Evolutionary conservation across 441 rosid genomes (phyloP), one percentile per base, ranked within the genome.

Genomic region (Mallotus repandus): DNA sequence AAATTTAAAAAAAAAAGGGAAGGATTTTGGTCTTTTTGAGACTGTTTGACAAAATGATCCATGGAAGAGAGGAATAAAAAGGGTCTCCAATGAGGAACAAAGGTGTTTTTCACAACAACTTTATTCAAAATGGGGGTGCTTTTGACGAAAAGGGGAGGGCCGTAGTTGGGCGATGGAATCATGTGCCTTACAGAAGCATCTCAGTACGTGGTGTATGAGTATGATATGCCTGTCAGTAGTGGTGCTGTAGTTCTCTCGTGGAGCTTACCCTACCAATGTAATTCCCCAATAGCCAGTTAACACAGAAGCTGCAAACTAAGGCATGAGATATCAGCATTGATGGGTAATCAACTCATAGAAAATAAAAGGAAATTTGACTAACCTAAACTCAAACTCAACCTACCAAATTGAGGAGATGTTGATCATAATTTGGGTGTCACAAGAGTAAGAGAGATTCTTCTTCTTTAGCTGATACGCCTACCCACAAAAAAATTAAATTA

Each of bases 51-150:
- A 38, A 69, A 54, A 21, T 58, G 78, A 22, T 43, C 25, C 29
- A 56, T 9, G 61, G 65, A 48, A 18, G 72, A 38, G 73, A 68
- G 58, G 60, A 78, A 58, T 63, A 72, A 63, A 5, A 58, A 25
- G 19, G 22, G 2, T 16, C 49, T 45, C 12, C 12, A 45, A 45
- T 0, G 7, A 45, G 12, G 12, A 72, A 60, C 43, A 78, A 80
- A 80, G 78, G 50, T 5, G 63, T 81, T 77, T 78, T 75, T 71
- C 45, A 52, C 41, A 38, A 3, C 14, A 59, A 74, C 88, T 86
- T 86, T 80, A 83, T 81, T 83, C 69, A 85, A 83, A 85, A 83
- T 74, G 80, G 54, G 57, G 56, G 66, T 52, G 75, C 86, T 85
- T 86, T 79, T 69, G 68, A 76, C 82, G 48, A 74, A 81, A 83